Percentiles rank a stretch among this genome's conserved stretches.
Conservation (phyloP, 495 filamentous ascomycete genomes). For the Penicillium riverlandense region DNA sequence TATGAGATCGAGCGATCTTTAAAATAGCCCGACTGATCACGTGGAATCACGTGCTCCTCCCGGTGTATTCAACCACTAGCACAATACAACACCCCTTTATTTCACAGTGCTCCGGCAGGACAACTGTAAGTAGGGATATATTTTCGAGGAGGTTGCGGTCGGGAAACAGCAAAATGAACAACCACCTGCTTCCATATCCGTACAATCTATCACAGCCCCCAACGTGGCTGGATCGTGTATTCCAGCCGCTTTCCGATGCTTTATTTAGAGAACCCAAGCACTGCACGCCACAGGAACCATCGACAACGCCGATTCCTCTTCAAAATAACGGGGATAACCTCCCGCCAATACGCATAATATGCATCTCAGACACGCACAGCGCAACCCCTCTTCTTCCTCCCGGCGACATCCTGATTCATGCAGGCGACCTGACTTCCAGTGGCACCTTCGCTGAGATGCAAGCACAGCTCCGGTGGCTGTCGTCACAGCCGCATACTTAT, state of each 20-base stretch:
- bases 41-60: too few relatives aligned
- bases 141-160: not conserved
- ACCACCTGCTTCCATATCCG: not conserved
- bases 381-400: slow-evolving; percentile 4
- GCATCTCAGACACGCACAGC: slow-evolving; percentile 20
- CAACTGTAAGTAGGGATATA: too few relatives aligned
- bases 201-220: not conserved
- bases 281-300: not conserved
- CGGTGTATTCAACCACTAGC: too few relatives aligned
- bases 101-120: too few relatives aligned
- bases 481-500: slow-evolving; percentile 48
- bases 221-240: not conserved
- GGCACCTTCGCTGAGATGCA: slow-evolving; percentile 53
- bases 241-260: not conserved
- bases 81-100: too few relatives aligned
- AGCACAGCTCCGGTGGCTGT: slow-evolving; percentile 58
- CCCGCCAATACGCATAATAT: slow-evolving; percentile 4
- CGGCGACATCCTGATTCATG: slow-evolving; percentile 19
- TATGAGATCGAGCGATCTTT: too few relatives aligned
- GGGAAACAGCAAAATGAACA: not conserved
- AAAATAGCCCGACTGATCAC: too few relatives aligned
- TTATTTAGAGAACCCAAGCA: not conserved
- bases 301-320: not conserved
- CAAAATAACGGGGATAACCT: not conserved
- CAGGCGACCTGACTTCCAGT: slow-evolving; percentile 41